These are phyloP conservation scores for Wickerhamiella qilinensis DNA, from an alignment of 805 yeast genomes.

Conservation along the genomic window DNA sequence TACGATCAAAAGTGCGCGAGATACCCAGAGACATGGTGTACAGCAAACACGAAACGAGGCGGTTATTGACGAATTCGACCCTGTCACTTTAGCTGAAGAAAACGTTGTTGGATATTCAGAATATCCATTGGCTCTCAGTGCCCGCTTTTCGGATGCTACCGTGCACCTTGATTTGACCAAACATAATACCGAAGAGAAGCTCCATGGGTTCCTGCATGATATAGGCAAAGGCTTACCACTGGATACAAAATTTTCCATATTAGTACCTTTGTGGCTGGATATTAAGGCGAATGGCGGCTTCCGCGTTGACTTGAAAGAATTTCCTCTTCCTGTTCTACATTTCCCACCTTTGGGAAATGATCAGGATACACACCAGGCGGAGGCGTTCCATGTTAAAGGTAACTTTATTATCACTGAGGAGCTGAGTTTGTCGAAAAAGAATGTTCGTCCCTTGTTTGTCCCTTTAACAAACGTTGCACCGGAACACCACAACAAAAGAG, in stretches of 20 bases:
- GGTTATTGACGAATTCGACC: constrained; percentile 17
- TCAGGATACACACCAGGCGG: constrained; percentile 17
- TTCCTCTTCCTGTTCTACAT: constrained; percentile 67
- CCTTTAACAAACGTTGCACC: constrained; percentile 36
- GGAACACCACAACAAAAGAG: constrained; percentile 25
- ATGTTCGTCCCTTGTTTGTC: constrained; percentile 43
- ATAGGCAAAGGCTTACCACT: constrained; percentile 74
- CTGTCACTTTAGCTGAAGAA: constrained; percentile 28
- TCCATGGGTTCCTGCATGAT: constrained; percentile 47
- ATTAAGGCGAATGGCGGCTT: constrained; percentile 14
- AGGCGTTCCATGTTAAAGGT: constrained; percentile 33
- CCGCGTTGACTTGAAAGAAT: constrained; percentile 40
- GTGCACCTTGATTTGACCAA: constrained; percentile 34
- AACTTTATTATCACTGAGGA: constrained; percentile 57
- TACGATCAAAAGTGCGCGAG: constrained; percentile 30
- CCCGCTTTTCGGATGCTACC: constrained; percentile 33
- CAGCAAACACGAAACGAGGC: constrained; percentile 24
- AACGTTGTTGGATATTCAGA: constrained; percentile 30
- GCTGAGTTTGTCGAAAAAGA: constrained; percentile 31
- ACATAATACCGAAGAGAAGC: constrained; percentile 30
- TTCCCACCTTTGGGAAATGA: constrained; percentile 38
- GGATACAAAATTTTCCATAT: constrained; percentile 48
- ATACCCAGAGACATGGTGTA: constrained; percentile 19
- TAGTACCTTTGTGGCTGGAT: constrained; percentile 48
- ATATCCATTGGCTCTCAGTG: constrained; percentile 38